Conservation (phyloP, 768 basidiomycete genomes). For the Lanmaoa rubissima region DNA sequence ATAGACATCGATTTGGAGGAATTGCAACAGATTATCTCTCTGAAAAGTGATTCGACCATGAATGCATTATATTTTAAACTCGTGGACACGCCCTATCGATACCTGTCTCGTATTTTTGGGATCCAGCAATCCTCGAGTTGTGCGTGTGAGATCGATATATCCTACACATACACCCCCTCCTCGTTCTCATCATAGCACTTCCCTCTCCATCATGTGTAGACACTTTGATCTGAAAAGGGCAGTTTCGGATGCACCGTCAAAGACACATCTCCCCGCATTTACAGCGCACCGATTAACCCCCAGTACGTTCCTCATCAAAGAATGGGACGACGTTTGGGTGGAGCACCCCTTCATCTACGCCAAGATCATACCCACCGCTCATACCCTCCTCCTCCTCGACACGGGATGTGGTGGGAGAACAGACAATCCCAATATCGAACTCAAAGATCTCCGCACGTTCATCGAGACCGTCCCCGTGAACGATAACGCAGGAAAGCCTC, state of each 20-base stretch:
- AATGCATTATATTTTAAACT: neutral
- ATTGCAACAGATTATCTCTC: neutral
- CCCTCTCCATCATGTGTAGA: slow-evolving; percentile 16
- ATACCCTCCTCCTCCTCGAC: slow-evolving; percentile 49
- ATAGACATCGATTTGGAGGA: neutral
- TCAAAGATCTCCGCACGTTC: slow-evolving; percentile 47
- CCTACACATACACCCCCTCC: no score
- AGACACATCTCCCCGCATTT: slow-evolving; percentile 30
- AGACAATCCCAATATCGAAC: slow-evolving; percentile 36
- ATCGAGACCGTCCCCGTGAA: slow-evolving; percentile 44
- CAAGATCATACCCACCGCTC: slow-evolving; percentile 39
- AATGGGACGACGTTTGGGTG: slow-evolving; percentile 49
- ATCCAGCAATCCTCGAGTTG: neutral
- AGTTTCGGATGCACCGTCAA: neutral
- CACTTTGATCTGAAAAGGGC: neutral
- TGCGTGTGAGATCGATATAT: neutral
- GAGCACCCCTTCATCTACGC: slow-evolving; percentile 58
- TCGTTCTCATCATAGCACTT: neutral
- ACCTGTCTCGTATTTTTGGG: neutral
- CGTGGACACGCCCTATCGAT: neutral
- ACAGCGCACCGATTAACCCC: slow-evolving; percentile 33
- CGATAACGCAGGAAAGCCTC: slow-evolving; percentile 42
- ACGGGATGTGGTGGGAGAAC: slow-evolving; percentile 55
- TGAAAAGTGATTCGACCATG: neutral
- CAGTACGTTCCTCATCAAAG: slow-evolving; percentile 45